A percentile compares a stretch with the other conserved stretches of the same genome.
Evolutionary conservation across 1,139 yeast genomes (phyloP).

Genomic region (Debaryomyces sp.): DNA sequence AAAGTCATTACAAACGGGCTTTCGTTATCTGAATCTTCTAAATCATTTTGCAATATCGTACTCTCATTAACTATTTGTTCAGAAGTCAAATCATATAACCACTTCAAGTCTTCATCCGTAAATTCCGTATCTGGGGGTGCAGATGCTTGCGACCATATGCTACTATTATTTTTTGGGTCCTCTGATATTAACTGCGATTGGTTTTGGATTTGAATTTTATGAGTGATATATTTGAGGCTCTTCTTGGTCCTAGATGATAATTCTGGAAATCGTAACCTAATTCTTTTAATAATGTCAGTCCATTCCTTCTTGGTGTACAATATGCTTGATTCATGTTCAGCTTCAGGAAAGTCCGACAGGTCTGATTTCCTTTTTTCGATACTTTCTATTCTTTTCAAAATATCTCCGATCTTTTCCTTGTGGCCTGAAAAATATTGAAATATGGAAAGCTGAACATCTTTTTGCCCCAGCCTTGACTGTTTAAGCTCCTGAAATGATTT

Average conservation of each 20-base stretch:
- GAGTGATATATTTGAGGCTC: constrained; percentile 30
- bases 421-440: constrained; percentile 37
- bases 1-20: constrained; percentile 29
- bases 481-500: constrained; percentile 2
- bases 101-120: constrained; percentile 34
- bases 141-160: constrained; percentile 43
- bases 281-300: constrained; percentile 32
- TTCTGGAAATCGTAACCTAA: constrained; percentile 37
- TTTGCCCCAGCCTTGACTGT: neutral
- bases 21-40: constrained; percentile 13
- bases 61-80: constrained; percentile 26
- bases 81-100: constrained; percentile 43
- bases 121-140: constrained; percentile 31
- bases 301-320: constrained; percentile 36
- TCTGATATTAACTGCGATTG: neutral
- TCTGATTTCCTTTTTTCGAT: neutral
- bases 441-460: constrained; percentile 13
- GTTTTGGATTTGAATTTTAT: constrained; percentile 14
- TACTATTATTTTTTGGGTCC: constrained; percentile 3
- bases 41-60: constrained; percentile 16
- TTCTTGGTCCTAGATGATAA: constrained; percentile 28
- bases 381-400: constrained; percentile 22
- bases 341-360: neutral
- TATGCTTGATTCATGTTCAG: constrained; percentile 7
- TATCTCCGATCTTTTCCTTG: constrained; percentile 36